Percentiles rank a stretch among this genome's conserved stretches.
These are phyloP conservation scores for Naematelia aurantialba DNA, from an alignment of 768 basidiomycete species.

Conservation along the genomic window DNA sequence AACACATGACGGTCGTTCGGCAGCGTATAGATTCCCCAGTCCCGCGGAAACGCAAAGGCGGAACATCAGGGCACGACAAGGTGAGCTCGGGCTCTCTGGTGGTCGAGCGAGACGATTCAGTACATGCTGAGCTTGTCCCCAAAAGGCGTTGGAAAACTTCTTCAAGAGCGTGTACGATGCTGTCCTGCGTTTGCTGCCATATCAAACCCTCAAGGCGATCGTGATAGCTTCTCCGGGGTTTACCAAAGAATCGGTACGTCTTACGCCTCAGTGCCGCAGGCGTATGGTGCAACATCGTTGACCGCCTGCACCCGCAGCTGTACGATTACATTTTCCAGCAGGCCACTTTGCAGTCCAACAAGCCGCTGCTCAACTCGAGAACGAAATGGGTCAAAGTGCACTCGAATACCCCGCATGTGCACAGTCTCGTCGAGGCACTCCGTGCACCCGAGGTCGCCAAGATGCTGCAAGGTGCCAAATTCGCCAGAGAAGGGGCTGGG, in stretches of 20 bases:
- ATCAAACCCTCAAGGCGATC: constrained; percentile 74
- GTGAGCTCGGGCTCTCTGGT: constrained; percentile 25
- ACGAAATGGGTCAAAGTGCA: constrained; percentile 89
- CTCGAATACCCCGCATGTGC: constrained; percentile 87
- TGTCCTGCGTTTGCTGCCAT: constrained; percentile 87
- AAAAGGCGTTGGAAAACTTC: constrained; percentile 69
- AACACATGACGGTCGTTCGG: constrained; percentile 92
- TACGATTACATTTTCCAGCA: constrained; percentile 78
- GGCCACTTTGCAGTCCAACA: constrained; percentile 73
- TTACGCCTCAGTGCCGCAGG: neutral
- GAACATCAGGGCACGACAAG: constrained; percentile 84
- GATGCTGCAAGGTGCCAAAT: constrained; percentile 64
- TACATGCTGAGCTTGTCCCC: neutral
- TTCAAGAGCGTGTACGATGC: constrained; percentile 79
- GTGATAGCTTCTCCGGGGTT: constrained; percentile 97
- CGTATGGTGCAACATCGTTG: neutral
- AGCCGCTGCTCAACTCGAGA: constrained; percentile 68
- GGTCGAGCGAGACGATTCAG: neutral
- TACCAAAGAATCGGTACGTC: constrained; percentile 73
- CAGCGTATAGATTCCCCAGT: constrained; percentile 84
- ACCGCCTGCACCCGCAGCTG: constrained; percentile 37
- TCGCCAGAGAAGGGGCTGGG: constrained; percentile 85
- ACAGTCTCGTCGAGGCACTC: constrained; percentile 87
- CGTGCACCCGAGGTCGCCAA: constrained; percentile 81
- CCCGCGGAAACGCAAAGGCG: constrained; percentile 81